Evolutionary conservation across 2,329 filamentous ascomycete genomes (phyloP), one percentile per base, ranked within the genome.

Genomic region (Xylaria sp.): DNA sequence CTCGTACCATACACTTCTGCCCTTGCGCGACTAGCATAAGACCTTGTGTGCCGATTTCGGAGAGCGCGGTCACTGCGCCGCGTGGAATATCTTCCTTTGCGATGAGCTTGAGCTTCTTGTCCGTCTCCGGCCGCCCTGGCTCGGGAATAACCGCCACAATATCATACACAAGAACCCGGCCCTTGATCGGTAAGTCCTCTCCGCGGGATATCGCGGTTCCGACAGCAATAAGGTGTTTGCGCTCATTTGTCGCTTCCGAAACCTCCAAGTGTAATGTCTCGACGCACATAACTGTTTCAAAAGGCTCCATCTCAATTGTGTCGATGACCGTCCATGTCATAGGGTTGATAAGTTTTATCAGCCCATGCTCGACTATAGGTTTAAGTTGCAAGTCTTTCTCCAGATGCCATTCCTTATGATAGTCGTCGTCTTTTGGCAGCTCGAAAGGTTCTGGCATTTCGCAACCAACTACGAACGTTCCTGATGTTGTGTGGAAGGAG

Each of bases 1-100:
- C 96, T 68, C 96, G 88, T 1, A 99, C 94, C 92, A 99, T 97
- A 79, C 94, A 95, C 81, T 99, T 99, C 77, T 98, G 94, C 0
- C 96, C 96, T 78, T 99, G 96, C 0, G 94, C 94, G 50, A 92
- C 92, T 70, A 96, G 90, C 86, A 97, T 90, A 74, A 95, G 94
- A 1, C 92, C 96, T 80, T 96, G 94, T 0, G 91, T 94, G 51
- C 93, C 95, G 64, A 97, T 91, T 72, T 92, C 91, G 0, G 92
- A 94, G 12, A 99, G 81, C 0, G 93, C 92, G 15, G 95, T 97
- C 28, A 99, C 93, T 3, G 94, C 94, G 10, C 96, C 96, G 59
- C 96, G 92, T n/a, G 89, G 88, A 32, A 98, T 94, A 61, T 97
- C 93, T 79, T 99, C 96, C 76, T 92, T 92, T 5, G 93, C 92